Evolutionary conservation across 2,329 filamentous ascomycete species (phyloP).

Genomic region (Colletotrichum sp.): DNA sequence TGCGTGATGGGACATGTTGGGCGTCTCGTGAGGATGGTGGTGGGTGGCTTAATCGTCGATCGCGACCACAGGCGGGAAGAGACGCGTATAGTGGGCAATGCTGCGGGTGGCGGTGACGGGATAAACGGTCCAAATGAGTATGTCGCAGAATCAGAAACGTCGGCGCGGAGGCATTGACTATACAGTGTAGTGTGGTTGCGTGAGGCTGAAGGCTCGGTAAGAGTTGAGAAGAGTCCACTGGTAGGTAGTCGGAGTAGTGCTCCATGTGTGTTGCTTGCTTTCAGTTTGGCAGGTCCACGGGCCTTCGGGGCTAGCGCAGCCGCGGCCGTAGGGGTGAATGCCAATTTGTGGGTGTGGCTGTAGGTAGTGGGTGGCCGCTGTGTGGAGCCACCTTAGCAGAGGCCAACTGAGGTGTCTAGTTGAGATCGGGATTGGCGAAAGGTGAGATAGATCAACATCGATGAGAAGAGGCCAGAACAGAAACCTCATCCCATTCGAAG

Average conservation of each 20-base stretch:
- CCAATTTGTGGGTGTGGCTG: background rate
- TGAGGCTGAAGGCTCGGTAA: conserved; percentile 7
- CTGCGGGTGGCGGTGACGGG: background rate
- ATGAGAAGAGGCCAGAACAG: background rate
- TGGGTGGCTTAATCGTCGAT: background rate
- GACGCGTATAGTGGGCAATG: background rate
- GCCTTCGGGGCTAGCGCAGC: conserved; percentile 5
- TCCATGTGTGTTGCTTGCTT: background rate
- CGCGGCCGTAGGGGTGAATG: background rate
- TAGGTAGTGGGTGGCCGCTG: background rate
- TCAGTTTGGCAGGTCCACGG: background rate
- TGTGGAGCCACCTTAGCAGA: background rate
- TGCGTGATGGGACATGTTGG: conserved; percentile 18
- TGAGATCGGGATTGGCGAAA: background rate
- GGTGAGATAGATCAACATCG: background rate
- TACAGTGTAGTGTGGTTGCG: background rate
- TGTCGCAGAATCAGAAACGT: background rate
- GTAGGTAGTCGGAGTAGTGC: background rate
- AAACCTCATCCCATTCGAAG: background rate
- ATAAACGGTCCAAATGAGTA: background rate
- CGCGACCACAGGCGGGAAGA: background rate
- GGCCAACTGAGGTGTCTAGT: background rate
- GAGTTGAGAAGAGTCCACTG: background rate
- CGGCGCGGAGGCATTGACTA: background rate
- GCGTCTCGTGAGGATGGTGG: background rate